A percentile compares a stretch with the other conserved stretches of the same genome.
phyloP scores from a whole-genome alignment of 2,329 filamentous ascomycete genomes.

The Bertia moriformis region DNA sequence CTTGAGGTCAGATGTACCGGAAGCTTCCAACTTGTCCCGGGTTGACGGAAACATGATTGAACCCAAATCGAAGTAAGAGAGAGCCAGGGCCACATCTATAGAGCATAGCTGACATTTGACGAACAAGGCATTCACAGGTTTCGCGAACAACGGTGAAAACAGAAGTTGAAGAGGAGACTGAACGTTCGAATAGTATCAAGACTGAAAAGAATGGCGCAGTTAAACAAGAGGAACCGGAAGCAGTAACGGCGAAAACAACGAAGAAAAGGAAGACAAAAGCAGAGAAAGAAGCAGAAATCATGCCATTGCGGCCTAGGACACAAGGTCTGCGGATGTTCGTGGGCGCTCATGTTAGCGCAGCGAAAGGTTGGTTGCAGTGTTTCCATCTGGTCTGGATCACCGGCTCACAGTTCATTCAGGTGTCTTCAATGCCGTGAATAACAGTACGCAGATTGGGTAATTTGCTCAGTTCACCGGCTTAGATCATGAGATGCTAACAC shows the following conservation, averaged over 20 bases:
- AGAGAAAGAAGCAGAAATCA: neutral
- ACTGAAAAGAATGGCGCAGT: slow-evolving; percentile 10
- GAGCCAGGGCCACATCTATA: neutral
- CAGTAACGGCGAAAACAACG: slow-evolving; percentile 26
- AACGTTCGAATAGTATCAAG: neutral
- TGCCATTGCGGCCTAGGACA: neutral
- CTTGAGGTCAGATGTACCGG: neutral
- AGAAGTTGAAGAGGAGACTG: neutral
- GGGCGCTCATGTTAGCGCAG: slow-evolving; percentile 56
- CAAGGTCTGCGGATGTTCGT: slow-evolving; percentile 29
- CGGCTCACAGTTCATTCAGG: slow-evolving; percentile 21
- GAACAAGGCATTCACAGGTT: neutral
- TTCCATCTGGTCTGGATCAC: neutral
- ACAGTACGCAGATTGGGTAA: slow-evolving; percentile 40
- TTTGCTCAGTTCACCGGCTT: too few species aligned
- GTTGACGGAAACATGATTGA: neutral
- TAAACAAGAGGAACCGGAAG: slow-evolving; percentile 40
- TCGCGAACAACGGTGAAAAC: neutral
- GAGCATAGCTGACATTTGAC: too few species aligned
- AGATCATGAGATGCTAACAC: too few species aligned
- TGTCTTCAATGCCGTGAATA: slow-evolving; percentile 53
- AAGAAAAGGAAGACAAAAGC: neutral
- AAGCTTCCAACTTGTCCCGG: neutral
- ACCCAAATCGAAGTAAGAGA: neutral
- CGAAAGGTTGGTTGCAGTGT: slow-evolving; percentile 35